Percentiles rank a stretch among this genome's conserved stretches.
These are phyloP conservation scores for Neurospora sp. DNA, from an alignment of 495 filamentous ascomycete genomes.

Conservation along the genomic window DNA sequence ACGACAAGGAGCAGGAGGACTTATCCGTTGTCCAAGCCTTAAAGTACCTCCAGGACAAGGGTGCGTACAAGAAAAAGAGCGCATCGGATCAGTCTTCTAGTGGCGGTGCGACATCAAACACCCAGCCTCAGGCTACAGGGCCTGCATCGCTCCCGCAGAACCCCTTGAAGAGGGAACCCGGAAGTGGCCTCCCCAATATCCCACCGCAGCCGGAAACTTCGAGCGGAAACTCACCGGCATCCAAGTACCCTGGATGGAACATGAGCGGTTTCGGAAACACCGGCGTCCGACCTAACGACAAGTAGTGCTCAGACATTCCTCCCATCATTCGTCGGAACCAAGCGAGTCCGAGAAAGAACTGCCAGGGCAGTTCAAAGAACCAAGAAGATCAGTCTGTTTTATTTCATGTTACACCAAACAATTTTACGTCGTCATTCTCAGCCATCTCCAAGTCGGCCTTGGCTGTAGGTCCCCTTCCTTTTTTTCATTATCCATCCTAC, in stretches of 20 bases:
- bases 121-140: background rate
- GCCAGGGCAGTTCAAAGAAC: background rate
- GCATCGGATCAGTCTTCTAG: background rate
- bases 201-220: conserved; percentile 14
- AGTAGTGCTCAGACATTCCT: conserved; percentile 4
- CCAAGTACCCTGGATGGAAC: conserved; percentile 26
- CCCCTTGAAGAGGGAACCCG: conserved; percentile 12
- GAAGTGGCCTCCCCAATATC: conserved; percentile 20
- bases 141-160: conserved; percentile 8
- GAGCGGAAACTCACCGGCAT: background rate
- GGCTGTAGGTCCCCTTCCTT: background rate
- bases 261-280: conserved; percentile 25
- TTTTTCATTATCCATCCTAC: background rate
- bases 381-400: background rate
- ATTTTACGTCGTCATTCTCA: background rate
- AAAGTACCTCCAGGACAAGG: conserved; percentile 38
- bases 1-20: conserved; percentile 49
- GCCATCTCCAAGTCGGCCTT: background rate
- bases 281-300: conserved; percentile 18
- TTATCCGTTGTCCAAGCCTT: conserved; percentile 44
- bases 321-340: background rate
- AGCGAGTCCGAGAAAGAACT: background rate
- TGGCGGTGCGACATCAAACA: conserved; percentile 3
- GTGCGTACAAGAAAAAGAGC: conserved; percentile 9
- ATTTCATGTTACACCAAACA: background rate